phyloP scores from a whole-genome alignment of 2,329 filamentous ascomycete species.

The Aspergillus tamarii region DNA sequence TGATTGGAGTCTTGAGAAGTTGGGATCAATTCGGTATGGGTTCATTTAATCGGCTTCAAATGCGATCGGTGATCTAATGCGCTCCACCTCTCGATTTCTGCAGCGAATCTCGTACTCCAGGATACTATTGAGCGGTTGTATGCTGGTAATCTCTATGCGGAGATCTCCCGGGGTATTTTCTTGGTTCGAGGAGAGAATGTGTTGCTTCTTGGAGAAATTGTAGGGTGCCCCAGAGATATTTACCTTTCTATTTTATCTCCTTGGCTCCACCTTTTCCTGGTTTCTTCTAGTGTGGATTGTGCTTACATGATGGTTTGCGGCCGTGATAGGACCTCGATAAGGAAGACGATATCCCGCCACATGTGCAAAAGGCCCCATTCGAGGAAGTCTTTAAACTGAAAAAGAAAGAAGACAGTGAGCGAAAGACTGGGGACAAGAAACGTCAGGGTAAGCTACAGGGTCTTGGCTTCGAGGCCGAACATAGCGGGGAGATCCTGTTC shows the following conservation, averaged over 20 bases:
- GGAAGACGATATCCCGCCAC: constrained; percentile 80
- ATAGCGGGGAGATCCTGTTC: constrained; percentile 72
- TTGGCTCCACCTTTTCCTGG: background rate
- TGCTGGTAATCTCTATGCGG: constrained; percentile 73
- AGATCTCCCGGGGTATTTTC: constrained; percentile 84
- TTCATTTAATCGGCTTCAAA: background rate
- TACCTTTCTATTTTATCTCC: background rate
- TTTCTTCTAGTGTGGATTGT: background rate
- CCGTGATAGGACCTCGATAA: constrained; percentile 79
- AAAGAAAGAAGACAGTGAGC: constrained; percentile 69
- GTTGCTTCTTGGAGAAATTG: constrained; percentile 89
- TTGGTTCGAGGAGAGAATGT: constrained; percentile 96
- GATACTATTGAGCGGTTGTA: constrained; percentile 90
- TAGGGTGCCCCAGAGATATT: constrained; percentile 34
- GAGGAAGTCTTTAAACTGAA: constrained; percentile 73
- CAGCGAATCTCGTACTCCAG: constrained; percentile 93
- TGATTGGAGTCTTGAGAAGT: constrained; percentile 87
- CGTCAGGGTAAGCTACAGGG: constrained; percentile 71
- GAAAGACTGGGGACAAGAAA: constrained; percentile 74
- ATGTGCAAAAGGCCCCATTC: constrained; percentile 68
- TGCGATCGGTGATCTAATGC: constrained; percentile 4
- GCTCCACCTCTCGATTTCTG: background rate
- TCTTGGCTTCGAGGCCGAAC: constrained; percentile 87
- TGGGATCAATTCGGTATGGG: constrained; percentile 95
- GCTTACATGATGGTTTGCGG: constrained; percentile 6